Conservation (phyloP, 2,329 filamentous ascomycete species). For the Plenodomus biglobosus region DNA sequence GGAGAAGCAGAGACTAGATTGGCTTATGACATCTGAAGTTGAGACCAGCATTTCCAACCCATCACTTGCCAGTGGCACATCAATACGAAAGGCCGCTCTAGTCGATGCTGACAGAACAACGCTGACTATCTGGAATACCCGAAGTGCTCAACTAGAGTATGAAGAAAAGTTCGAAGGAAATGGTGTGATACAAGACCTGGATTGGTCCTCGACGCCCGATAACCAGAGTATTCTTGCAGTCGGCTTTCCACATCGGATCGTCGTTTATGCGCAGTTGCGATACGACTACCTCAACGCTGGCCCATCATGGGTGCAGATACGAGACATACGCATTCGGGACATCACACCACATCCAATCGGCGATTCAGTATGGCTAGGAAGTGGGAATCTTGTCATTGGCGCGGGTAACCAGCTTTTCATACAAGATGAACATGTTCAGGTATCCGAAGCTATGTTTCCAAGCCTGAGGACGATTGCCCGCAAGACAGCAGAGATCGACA, state of each 20-base stretch:
- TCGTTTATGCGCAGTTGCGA: constrained; percentile 81
- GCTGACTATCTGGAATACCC: constrained; percentile 89
- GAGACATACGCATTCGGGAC: constrained; percentile 78
- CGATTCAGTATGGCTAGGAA: constrained; percentile 86
- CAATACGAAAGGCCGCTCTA: constrained; percentile 81
- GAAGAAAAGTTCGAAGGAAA: constrained; percentile 71
- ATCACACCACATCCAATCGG: constrained; percentile 88
- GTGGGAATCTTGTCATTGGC: constrained; percentile 82
- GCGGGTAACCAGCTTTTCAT: constrained; percentile 90
- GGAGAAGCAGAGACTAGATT: constrained; percentile 65
- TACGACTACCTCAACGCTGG: constrained; percentile 89
- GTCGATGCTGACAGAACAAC: constrained; percentile 73
- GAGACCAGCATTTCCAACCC: constrained; percentile 75
- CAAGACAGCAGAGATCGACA: constrained; percentile 60
- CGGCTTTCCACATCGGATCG: constrained; percentile 83
- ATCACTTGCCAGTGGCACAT: constrained; percentile 80
- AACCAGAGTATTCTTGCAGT: constrained; percentile 86
- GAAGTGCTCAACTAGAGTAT: constrained; percentile 78
- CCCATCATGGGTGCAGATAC: constrained; percentile 84
- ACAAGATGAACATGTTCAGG: constrained; percentile 73
- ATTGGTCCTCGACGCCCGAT: constrained; percentile 92
- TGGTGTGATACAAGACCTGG: constrained; percentile 79
- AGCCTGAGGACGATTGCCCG: constrained; percentile 55
- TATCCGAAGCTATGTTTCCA: constrained; percentile 61
- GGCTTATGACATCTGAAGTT: constrained; percentile 78